Evolutionary conservation across 2,329 filamentous ascomycete genomes (phyloP).

Genomic region (Cladosporium austrohemisphaericum): DNA sequence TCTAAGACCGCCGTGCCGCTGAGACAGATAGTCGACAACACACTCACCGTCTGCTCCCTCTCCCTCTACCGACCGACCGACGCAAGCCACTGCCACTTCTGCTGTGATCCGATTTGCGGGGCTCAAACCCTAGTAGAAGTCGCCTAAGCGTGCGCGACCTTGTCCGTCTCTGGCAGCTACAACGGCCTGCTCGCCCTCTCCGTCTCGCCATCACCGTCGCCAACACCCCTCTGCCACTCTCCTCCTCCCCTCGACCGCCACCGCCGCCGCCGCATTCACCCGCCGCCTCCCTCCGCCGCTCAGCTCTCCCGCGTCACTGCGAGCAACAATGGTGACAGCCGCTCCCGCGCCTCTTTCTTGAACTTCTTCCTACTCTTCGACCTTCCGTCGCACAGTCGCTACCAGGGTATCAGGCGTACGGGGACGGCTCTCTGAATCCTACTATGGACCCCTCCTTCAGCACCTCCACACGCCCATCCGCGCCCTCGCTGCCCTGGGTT

Average conservation of each 20-base stretch:
- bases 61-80: background rate
- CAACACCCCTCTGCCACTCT: background rate
- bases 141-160: too few species aligned
- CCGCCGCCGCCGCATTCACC: background rate
- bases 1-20: too few species aligned
- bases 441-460: slow-evolving; percentile 12
- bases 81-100: background rate
- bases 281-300: background rate
- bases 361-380: slow-evolving; percentile 9
- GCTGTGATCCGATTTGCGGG: too few species aligned
- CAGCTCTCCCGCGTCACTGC: slow-evolving; percentile 5
- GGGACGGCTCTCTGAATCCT: background rate
- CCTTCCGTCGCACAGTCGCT: slow-evolving; percentile 16
- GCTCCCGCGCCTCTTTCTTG: slow-evolving; percentile 6
- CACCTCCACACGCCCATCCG: slow-evolving; percentile 8
- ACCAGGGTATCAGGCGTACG: slow-evolving; percentile 6
- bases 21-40: too few species aligned
- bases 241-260: background rate
- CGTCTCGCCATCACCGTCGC: background rate
- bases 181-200: background rate
- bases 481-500: slow-evolving; percentile 27
- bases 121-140: too few species aligned
- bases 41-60: background rate
- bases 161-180: too few species aligned
- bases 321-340: slow-evolving; percentile 14